These are phyloP conservation scores for Herpetomonas samuelpessoai DNA, from an alignment of 208 protist species.

Conservation along the genomic window DNA sequence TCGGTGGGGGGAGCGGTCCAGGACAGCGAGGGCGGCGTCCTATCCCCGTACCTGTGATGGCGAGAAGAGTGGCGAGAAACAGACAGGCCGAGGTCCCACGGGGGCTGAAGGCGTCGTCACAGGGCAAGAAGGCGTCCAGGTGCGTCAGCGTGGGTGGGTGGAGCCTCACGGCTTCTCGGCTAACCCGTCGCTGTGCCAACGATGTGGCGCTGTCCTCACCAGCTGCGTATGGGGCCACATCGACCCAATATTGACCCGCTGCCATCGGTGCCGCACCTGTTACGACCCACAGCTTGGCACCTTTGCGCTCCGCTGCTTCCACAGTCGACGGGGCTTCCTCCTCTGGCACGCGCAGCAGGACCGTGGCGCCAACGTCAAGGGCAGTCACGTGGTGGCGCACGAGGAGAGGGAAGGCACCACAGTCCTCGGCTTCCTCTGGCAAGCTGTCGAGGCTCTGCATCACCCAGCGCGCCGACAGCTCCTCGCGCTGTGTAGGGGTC, in stretches of 20 bases:
- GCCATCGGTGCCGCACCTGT: slow-evolving; percentile 17
- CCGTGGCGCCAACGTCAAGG: slow-evolving; percentile 37
- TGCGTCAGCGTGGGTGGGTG: slow-evolving; percentile 26
- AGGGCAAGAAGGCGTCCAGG: slow-evolving; percentile 57
- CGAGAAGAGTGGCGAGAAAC: slow-evolving; percentile 44
- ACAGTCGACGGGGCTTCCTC: not conserved
- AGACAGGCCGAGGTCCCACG: slow-evolving; percentile 48
- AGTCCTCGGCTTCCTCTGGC: not conserved
- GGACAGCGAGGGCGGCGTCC: too few species aligned
- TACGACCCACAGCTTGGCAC: slow-evolving; percentile 13
- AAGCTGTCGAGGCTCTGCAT: slow-evolving; percentile 55
- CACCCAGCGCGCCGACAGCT: slow-evolving; percentile 67
- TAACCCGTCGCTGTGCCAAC: slow-evolving; percentile 17
- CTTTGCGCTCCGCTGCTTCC: not conserved
- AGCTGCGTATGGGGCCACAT: slow-evolving; percentile 15
- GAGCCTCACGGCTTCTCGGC: slow-evolving; percentile 32
- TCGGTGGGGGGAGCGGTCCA: too few species aligned
- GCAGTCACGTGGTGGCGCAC: slow-evolving; percentile 30
- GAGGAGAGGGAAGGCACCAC: not conserved
- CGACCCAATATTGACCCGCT: slow-evolving; percentile 40
- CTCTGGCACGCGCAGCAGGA: not conserved
- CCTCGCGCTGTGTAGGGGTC: slow-evolving; percentile 19
- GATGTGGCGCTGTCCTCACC: not conserved
- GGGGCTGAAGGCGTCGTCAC: slow-evolving; percentile 44
- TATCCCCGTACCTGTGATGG: slow-evolving; percentile 4